A percentile compares a stretch with the other conserved stretches of the same genome.
Conservation (phyloP, 1,284 basidiomycete genomes). For the Sanguinoderma infundibulare region DNA sequence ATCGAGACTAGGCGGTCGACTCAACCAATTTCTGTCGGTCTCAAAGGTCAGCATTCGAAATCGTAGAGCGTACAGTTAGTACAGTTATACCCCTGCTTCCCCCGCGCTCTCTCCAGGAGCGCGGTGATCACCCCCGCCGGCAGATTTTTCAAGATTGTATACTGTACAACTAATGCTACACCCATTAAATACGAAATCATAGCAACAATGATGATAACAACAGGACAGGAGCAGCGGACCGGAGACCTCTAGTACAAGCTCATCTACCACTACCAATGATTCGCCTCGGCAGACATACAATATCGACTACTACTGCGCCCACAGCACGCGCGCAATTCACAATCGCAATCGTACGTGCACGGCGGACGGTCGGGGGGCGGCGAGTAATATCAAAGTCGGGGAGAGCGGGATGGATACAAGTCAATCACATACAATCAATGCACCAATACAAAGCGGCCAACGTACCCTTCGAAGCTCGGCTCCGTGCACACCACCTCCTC, state of each 20-base stretch:
- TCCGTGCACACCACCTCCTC: slow-evolving; percentile 65
- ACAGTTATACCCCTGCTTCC: too few species aligned
- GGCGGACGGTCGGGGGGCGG: not conserved
- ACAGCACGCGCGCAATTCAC: not conserved
- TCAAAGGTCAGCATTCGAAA: too few species aligned
- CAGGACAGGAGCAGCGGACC: not conserved
- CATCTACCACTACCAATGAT: slow-evolving; percentile 8
- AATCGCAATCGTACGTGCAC: not conserved
- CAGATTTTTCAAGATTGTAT: not conserved
- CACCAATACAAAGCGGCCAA: slow-evolving; percentile 25
- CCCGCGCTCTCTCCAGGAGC: too few species aligned
- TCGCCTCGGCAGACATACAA: slow-evolving; percentile 8
- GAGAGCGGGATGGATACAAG: not conserved
- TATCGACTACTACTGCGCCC: slow-evolving; percentile 3
- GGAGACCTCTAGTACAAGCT: slow-evolving; percentile 1
- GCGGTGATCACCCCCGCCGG: not conserved
- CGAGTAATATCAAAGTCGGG: too few species aligned
- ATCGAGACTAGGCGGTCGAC: too few species aligned
- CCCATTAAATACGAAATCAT: slow-evolving; percentile 5
- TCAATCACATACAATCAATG: slow-evolving; percentile 11
- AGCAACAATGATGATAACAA: not conserved
- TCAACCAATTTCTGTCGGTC: too few species aligned
- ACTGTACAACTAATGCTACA: slow-evolving; percentile 16
- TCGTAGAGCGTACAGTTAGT: too few species aligned
- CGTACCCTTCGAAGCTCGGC: slow-evolving; percentile 43